A percentile compares a stretch with the other conserved stretches of the same genome.
Conservation (phyloP, 352 stramenopile species). For the Globisporangium echinulatum region DNA sequence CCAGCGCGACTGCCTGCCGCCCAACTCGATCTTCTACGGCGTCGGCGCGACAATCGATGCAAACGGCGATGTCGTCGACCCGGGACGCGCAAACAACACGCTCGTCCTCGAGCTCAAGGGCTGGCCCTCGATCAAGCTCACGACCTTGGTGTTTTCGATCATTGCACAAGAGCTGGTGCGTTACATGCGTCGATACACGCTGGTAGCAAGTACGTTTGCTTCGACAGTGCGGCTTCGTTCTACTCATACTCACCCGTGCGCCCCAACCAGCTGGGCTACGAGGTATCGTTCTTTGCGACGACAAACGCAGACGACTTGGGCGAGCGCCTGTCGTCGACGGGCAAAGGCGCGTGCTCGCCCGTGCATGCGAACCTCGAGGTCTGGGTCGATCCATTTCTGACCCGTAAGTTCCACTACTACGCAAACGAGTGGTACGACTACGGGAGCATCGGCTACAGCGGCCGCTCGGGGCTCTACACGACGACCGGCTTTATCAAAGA, state of each 20-base stretch:
- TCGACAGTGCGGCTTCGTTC: background rate
- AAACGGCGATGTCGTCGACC: constrained; percentile 15
- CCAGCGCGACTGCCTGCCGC: constrained; percentile 20
- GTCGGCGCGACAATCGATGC: constrained; percentile 24
- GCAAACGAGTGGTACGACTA: constrained; percentile 28
- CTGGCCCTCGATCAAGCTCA: constrained; percentile 33
- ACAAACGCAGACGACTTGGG: constrained; percentile 14
- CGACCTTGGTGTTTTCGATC: constrained; percentile 37
- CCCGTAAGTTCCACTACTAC: constrained; percentile 1
- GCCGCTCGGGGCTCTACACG: constrained; percentile 32
- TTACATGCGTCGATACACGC: background rate
- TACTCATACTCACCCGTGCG: background rate
- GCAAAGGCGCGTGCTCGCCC: constrained; percentile 5
- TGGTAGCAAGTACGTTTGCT: background rate
- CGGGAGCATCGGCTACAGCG: constrained; percentile 33
- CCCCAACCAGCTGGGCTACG: constrained; percentile 26
- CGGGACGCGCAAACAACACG: constrained; percentile 26
- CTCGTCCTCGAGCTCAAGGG: constrained; percentile 39
- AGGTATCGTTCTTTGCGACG: constrained; percentile 27
- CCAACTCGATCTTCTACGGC: constrained; percentile 24
- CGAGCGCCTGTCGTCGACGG: constrained; percentile 29
- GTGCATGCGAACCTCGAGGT: constrained; percentile 5
- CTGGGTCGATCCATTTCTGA: background rate
- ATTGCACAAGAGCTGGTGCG: constrained; percentile 38
- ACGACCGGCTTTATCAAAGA: constrained; percentile 24